Base-by-base conservation (phyloP, 2,329 filamentous ascomycete genomes). In the Aspergillus latus region DNA sequence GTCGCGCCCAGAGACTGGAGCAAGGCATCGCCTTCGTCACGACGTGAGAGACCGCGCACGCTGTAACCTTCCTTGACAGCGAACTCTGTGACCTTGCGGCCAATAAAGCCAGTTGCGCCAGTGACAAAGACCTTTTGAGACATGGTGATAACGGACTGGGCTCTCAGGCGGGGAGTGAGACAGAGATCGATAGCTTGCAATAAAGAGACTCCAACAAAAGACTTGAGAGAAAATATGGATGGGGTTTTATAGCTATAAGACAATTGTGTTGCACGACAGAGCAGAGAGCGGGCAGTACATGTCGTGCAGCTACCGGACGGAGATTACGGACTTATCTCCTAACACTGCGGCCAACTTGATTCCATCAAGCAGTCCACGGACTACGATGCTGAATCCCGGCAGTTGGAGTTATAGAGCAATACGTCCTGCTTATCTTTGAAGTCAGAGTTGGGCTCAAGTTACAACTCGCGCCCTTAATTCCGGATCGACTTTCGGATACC, bases 41-140 rank as follows among this genome's bases (percentile, higher is more conserved):
- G 70, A 48, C 76, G 77, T 11, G 74, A 67, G 46, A 79, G 73
- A 6, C 72, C 78, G 11, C 74, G 62, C 30, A 80, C 76, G 4
- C 58, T 64, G 58, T 79, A 74, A 44, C 76, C 77, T 29, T 66
- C 59, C 4, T 59, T 28, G 11, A 78, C 62, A 10, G 79, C 72
- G 34, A 75, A 72, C 49, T 74, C 55, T 21, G 74, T 68, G 11
- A 78, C 67, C 5, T 70, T 67, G 16, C 64, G 62, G 60, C 78
- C 78, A 53, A 80, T 68, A 56, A 74, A 78, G 61, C 77, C 77
- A 5, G 75, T 72, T 4, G 75, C 70, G 40, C 78, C 78, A 5
- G 77, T 79, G 46, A 78, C 68, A 60, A 76, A 77, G 57, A 75
- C 43, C 13, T 45, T 59, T 29, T 56, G 50, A 13, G 53, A 42